phyloP scores from a whole-genome alignment of 1,139 yeast genomes.

The Hansenula anomala region DNA sequence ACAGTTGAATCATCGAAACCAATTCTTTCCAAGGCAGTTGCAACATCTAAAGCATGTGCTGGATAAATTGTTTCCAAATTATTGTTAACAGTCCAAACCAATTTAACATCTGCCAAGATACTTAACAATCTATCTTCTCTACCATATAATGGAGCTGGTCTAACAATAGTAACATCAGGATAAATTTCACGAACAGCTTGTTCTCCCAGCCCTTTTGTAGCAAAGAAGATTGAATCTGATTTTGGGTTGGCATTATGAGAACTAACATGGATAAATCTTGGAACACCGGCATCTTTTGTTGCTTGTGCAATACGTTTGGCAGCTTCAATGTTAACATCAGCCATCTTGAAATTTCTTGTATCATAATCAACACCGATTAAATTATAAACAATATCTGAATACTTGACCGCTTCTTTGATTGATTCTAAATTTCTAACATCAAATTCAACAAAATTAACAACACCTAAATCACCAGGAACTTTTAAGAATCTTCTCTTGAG shows the following conservation, averaged over 20 bases:
- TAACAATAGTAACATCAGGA: constrained; percentile 79
- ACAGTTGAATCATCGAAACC: constrained; percentile 78
- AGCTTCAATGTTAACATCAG: constrained; percentile 78
- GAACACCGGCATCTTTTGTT: constrained; percentile 65
- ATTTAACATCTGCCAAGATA: constrained; percentile 46
- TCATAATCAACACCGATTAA: constrained; percentile 73
- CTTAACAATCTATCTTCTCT: constrained; percentile 70
- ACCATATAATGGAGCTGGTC: constrained; percentile 83
- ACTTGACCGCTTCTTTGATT: constrained; percentile 73
- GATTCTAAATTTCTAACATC: constrained; percentile 76
- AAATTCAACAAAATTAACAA: constrained; percentile 78
- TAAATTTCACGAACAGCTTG: constrained; percentile 58
- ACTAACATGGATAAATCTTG: constrained; percentile 76
- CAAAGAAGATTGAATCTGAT: constrained; percentile 65
- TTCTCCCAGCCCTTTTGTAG: constrained; percentile 82
- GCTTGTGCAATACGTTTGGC: constrained; percentile 77
- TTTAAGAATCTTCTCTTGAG: constrained; percentile 75
- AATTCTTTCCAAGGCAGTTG: constrained; percentile 71
- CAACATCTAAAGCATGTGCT: constrained; percentile 75
- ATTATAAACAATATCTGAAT: constrained; percentile 80
- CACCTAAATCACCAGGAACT: constrained; percentile 85
- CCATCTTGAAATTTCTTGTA: constrained; percentile 79
- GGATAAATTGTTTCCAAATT: constrained; percentile 66
- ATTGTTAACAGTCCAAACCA: constrained; percentile 60
- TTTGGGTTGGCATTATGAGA: constrained; percentile 71